phyloP scores from a whole-genome alignment of 176 grass and related monocot species.

The Carex myosuroides region DNA sequence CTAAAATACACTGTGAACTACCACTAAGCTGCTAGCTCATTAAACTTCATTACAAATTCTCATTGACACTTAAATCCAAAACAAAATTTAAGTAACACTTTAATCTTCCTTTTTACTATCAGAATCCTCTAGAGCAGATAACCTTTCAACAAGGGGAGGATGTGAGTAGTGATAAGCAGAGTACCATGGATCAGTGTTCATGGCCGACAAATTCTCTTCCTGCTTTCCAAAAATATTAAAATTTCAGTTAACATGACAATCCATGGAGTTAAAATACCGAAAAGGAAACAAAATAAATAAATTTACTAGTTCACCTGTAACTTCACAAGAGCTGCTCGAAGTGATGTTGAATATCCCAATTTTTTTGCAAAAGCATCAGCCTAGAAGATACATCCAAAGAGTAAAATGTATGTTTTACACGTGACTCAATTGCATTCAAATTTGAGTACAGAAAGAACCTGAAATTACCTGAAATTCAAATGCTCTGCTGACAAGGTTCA shows the following conservation, averaged over 20 bases:
- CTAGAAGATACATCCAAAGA: slow-evolving; percentile 25
- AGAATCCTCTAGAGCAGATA: slow-evolving; percentile 57
- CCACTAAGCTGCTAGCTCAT: slow-evolving; percentile 1
- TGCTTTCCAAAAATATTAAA: slow-evolving; percentile 24
- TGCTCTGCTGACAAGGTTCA: slow-evolving; percentile 93
- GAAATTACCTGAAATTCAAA: slow-evolving; percentile 99
- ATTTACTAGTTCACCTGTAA: slow-evolving; percentile 50
- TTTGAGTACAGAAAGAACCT: slow-evolving; percentile 45
- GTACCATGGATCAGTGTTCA: slow-evolving; percentile 99
- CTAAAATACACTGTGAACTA: slow-evolving; percentile 5
- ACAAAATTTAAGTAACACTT: not conserved
- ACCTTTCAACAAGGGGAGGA: slow-evolving; percentile 91
- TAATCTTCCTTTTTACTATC: slow-evolving; percentile 84
- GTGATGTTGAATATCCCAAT: slow-evolving; percentile 66
- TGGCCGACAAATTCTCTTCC: slow-evolving; percentile 97
- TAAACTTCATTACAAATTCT: not conserved
- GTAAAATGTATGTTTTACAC: slow-evolving; percentile 12
- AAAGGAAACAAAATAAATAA: not conserved
- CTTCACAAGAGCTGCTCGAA: slow-evolving; percentile 73
- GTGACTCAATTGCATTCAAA: slow-evolving; percentile 15
- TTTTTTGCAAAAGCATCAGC: slow-evolving; percentile 99
- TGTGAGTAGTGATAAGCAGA: slow-evolving; percentile 99
- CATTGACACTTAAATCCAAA: not conserved
- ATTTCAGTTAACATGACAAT: slow-evolving; percentile 3
- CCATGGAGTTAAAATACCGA: not conserved